Evolutionary conservation across 1,284 basidiomycete genomes (phyloP).

Genomic region (Hemileccinum hortonii): DNA sequence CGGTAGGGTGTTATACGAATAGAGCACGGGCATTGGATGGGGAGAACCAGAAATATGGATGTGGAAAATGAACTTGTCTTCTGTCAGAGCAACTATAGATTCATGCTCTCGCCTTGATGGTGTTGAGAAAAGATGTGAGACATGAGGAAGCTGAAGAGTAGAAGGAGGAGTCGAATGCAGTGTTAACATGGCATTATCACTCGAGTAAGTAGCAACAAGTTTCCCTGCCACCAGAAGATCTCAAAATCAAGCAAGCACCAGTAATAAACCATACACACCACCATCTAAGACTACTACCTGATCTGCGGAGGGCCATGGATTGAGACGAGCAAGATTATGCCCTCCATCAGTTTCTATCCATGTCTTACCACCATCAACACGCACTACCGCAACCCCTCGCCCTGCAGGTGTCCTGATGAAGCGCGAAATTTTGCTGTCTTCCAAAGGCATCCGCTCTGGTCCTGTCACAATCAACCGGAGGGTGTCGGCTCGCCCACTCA

Average conservation of each 20-base stretch:
- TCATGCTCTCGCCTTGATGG: constrained; percentile 51
- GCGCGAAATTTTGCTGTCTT: constrained; percentile 51
- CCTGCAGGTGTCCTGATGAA: constrained; percentile 78
- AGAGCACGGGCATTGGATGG: constrained; percentile 39
- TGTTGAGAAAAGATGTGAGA: constrained; percentile 63
- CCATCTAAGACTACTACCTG: constrained; percentile 65
- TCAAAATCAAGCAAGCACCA: background rate
- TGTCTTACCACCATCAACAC: constrained; percentile 57
- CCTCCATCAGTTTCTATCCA: constrained; percentile 55
- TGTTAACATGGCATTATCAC: constrained; percentile 42
- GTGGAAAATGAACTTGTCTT: constrained; percentile 53
- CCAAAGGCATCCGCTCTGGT: constrained; percentile 42
- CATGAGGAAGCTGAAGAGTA: constrained; percentile 47
- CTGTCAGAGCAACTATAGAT: constrained; percentile 62
- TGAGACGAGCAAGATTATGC: constrained; percentile 44
- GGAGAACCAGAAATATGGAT: constrained; percentile 40
- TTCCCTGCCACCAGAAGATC: constrained; percentile 23
- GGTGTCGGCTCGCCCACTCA: constrained; percentile 56
- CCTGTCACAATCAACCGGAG: constrained; percentile 43
- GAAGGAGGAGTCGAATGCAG: constrained; percentile 49
- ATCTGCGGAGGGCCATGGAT: constrained; percentile 54
- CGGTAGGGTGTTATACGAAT: constrained; percentile 50
- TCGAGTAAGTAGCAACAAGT: constrained; percentile 40
- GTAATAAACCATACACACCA: constrained; percentile 41
- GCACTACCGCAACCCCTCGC: constrained; percentile 63